Conservation (phyloP, 2,329 filamentous ascomycete species). For the Fusarium mangiferae region DNA sequence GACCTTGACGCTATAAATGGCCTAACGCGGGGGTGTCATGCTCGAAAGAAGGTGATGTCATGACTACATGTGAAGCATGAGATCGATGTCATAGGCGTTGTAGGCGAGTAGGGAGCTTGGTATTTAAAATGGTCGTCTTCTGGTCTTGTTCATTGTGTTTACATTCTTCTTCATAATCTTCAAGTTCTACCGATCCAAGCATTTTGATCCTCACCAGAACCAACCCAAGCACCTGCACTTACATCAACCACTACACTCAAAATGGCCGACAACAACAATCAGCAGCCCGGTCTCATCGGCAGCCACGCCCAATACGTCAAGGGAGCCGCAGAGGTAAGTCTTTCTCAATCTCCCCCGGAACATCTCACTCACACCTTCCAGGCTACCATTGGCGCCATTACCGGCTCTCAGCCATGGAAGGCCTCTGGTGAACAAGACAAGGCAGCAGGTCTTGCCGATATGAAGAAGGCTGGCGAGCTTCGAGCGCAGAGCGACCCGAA, state of each 20-base stretch:
- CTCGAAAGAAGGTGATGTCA: conserved; percentile 42
- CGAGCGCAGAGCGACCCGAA: conserved; percentile 62
- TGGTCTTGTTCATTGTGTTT: background rate
- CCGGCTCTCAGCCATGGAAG: conserved; percentile 71
- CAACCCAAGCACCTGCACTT: background rate
- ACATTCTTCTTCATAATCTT: background rate
- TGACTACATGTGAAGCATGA: conserved; percentile 30
- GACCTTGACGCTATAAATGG: conserved; percentile 27
- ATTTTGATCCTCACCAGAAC: background rate
- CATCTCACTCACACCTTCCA: conserved; percentile 41
- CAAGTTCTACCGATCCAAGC: background rate
- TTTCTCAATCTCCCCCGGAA: background rate
- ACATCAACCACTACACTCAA: conserved; percentile 14
- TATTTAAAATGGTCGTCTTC: conserved; percentile 25
- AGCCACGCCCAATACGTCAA: conserved; percentile 76
- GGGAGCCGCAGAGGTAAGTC: conserved; percentile 70
- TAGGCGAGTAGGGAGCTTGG: conserved; percentile 21
- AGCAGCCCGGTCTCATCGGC: conserved; percentile 66
- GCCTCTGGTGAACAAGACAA: conserved; percentile 72
- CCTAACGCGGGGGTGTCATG: conserved; percentile 23
- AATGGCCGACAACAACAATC: conserved; percentile 44
- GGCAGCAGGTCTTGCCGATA: conserved; percentile 66
- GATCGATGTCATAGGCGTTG: conserved; percentile 43
- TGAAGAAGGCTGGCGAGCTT: conserved; percentile 69
- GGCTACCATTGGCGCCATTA: conserved; percentile 69